phyloP scores from a whole-genome alignment of 148 eudicot species.

The Pouteria glomerata region DNA sequence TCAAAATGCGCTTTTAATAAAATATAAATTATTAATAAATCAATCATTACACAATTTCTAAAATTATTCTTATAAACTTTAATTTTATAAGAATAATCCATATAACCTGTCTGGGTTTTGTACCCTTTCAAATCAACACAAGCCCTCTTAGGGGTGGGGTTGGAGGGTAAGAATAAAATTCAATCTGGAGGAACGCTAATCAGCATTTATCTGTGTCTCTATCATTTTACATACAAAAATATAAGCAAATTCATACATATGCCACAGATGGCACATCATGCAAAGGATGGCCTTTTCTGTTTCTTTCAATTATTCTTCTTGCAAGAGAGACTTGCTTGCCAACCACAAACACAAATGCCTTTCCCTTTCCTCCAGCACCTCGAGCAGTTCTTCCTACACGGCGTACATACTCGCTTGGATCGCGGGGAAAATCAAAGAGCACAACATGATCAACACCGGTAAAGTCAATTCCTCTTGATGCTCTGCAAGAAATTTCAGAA shows the following conservation, averaged over 20 bases:
- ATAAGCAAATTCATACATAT: slow-evolving; percentile 26
- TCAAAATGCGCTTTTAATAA: too few species aligned
- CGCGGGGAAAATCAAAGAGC: slow-evolving; percentile 91
- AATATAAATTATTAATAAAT: too few species aligned
- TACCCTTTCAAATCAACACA: too few species aligned
- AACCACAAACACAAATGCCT: slow-evolving; percentile 81
- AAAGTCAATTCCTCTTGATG: slow-evolving; percentile 95
- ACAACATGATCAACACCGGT: slow-evolving; percentile 76
- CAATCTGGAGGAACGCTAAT: too few species aligned
- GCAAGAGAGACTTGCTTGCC: slow-evolving; percentile 97
- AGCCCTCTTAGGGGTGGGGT: too few species aligned
- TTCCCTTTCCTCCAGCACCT: slow-evolving; percentile 89
- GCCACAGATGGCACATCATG: slow-evolving; percentile 76
- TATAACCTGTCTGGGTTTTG: too few species aligned
- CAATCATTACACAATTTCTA: too few species aligned
- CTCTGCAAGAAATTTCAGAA: slow-evolving; percentile 42
- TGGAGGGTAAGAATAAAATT: too few species aligned
- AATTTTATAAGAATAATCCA: too few species aligned
- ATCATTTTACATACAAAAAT: not conserved
- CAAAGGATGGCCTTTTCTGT: slow-evolving; percentile 84
- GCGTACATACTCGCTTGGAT: slow-evolving; percentile 95
- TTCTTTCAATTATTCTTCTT: slow-evolving; percentile 74
- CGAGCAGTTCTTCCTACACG: slow-evolving; percentile 98
- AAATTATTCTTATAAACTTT: too few species aligned
- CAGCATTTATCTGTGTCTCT: too few species aligned